Percentiles rank a stretch among this genome's conserved stretches.
Conservation (phyloP, 202 grass and related monocot species). For the Carex sylvatica region DNA sequence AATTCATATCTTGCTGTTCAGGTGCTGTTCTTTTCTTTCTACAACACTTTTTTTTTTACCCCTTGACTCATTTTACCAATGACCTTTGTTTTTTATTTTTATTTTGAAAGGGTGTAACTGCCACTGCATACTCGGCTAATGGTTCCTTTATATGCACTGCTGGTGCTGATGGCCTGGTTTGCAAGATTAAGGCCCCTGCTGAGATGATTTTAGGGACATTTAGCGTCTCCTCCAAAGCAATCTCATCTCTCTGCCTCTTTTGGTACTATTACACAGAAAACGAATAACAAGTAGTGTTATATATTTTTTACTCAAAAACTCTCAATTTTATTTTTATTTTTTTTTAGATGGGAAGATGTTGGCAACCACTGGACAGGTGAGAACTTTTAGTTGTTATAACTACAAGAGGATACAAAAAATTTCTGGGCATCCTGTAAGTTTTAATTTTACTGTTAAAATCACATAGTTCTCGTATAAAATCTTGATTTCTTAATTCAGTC, state of each 20-base stretch:
- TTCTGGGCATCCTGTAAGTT: constrained; percentile 79
- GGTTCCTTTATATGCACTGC: constrained; percentile 52
- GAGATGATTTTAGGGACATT: constrained; percentile 55
- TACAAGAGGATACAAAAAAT: constrained; percentile 89
- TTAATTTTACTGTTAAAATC: neutral
- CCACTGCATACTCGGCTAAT: constrained; percentile 56
- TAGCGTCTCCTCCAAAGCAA: constrained; percentile 66
- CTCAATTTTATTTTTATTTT: constrained; percentile 11
- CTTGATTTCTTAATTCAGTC: neutral
- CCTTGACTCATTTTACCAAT: too few relatives aligned
- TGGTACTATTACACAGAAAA: constrained; percentile 47
- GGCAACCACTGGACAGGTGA: constrained; percentile 83
- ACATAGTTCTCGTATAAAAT: neutral
- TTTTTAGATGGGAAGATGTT: constrained; percentile 62
- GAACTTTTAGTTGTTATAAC: constrained; percentile 60
- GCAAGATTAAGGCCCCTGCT: constrained; percentile 55
- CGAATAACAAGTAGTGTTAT: neutral
- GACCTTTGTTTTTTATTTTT: neutral
- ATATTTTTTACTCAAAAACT: neutral
- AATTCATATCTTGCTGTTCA: too few relatives aligned
- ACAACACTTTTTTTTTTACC: too few relatives aligned
- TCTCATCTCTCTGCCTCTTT: constrained; percentile 78
- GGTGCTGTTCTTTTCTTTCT: too few relatives aligned
- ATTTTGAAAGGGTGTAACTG: constrained; percentile 66
- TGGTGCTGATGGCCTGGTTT: constrained; percentile 90